Evolutionary conservation across 768 basidiomycete genomes (phyloP), one percentile per base, ranked within the genome.

Genomic region (Podaxis sp.): DNA sequence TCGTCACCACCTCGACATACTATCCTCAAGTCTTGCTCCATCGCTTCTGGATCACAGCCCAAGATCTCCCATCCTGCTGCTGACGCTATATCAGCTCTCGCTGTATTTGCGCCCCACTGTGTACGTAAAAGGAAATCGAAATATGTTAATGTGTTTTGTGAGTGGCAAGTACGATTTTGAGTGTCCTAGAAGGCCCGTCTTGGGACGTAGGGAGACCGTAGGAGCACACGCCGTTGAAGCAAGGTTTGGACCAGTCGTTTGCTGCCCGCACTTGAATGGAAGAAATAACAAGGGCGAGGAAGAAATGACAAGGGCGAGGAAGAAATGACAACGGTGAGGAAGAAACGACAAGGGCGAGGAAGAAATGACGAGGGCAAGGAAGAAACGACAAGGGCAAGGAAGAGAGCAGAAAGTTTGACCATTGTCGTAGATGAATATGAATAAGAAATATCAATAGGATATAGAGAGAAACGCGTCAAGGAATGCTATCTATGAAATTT

Each of bases 61-160:
- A 84, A 66, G 46, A 85, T 82, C 30, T 76, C 73, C 83, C 83
- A 86, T 26, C 84, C 84, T 20, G 79, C 83, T 4, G 82, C 81
- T n/a, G 74, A 62, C 1, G 81, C 80, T 41, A 81, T 76, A 60
- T 81, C 80, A 7, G 78, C 74, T 22, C 80, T 80, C 10, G 78
- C 71, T 41, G 66, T 67, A 1, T 66, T 38, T 8, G 75, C 60
- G 4, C 78, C 78, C 78, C 76, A 81, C 81, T 80, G 48, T 40
- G 20, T 26, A 12, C 20, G 26, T 28, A 22, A 13, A 10, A 12
- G 10, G 40, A 41, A 17, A 10, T 17, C 17, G 40, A 26, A 4
- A 11, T 24, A 4, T 12, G 26, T 24, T 4, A 24, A 24, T 50
- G 26, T 26, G n/a, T 12, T 8, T 24, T 37, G n/a, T 30, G 30